phyloP scores from a whole-genome alignment of 2,329 filamentous ascomycete species.

The Aspergillus ibericus region DNA sequence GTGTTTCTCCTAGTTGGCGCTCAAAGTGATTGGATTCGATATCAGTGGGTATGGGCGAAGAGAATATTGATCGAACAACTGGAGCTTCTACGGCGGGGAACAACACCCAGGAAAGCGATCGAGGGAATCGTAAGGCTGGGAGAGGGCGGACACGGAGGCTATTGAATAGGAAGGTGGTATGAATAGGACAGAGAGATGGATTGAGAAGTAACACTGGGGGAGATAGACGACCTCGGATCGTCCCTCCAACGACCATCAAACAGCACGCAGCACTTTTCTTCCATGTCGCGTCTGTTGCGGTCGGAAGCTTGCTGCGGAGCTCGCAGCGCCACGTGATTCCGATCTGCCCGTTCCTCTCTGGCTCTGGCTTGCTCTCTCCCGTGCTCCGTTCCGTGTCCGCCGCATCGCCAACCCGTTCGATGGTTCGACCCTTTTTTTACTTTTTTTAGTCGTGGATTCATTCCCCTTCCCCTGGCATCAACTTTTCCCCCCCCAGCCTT shows the following conservation, averaged over 20 bases:
- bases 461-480: neutral
- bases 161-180: neutral
- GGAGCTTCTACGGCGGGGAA: neutral
- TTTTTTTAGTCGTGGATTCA: neutral
- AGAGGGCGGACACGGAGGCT: neutral
- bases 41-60: neutral
- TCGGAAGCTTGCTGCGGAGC: conserved; percentile 18
- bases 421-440: conserved; percentile 2
- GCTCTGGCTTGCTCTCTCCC: conserved; percentile 3
- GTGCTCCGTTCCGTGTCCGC: neutral
- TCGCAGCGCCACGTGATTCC: conserved; percentile 15
- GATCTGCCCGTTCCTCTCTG: conserved; percentile 5
- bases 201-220: neutral
- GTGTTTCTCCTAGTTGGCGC: neutral
- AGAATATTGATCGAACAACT: neutral
- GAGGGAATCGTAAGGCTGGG: neutral
- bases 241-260: neutral
- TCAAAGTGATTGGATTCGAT: neutral
- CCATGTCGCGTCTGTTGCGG: conserved; percentile 15
- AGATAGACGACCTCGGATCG: neutral
- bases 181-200: neutral
- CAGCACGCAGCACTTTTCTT: neutral
- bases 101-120: neutral
- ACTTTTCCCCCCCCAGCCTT: neutral
- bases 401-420: neutral